Base-by-base conservation (phyloP, 1,139 yeast species). In the Candida neerlandica region DNA sequence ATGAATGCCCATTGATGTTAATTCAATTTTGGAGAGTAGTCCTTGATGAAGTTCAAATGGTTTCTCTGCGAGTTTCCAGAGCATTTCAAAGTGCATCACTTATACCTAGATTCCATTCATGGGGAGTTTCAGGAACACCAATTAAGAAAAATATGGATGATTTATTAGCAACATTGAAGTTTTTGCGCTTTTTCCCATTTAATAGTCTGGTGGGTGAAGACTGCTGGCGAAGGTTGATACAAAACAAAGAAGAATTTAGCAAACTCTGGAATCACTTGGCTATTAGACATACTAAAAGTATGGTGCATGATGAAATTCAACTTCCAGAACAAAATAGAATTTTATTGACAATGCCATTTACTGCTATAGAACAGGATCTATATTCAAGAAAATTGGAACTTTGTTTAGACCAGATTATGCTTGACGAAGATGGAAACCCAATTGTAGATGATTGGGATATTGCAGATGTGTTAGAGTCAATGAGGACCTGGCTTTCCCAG, bases 61-160 rank as follows among this genome's bases (percentile, higher is more conserved):
- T 94, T 2, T 83, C 89, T 5, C 81, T 85, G 4, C 85, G 86
- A 18, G 76, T 83, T 1, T 82, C 94, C 1, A 79, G 88, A 45
- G 90, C 95, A 1, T 90, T 96, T 23, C 84, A 81, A 54, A 89
- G 90, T 51, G 91, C 97, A 0, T 75, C 89, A 2, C 70, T 88
- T 38, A 81, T 94, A 21, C 96, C 96, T 3, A 73, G 97, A 47
- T 80, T 82, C 47, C 97, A 94, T 68, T 84, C 96, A 0, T 94
- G 98, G 98, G 97, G 96, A 6, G 97, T 91, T 0, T 88, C 96
- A 0, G 99, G 99, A 5, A 94, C 99, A 0, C 96, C 98, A 0
- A 86, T 91, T 10, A 82, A 84, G 55, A 82, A 81, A 55, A 75
- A 80, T 43, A 68, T 89, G 51, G 70, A 72, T 43, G 97, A 92